Evolutionary conservation across 1,139 yeast species (phyloP).

Genomic region (Ogataea hybrid): DNA sequence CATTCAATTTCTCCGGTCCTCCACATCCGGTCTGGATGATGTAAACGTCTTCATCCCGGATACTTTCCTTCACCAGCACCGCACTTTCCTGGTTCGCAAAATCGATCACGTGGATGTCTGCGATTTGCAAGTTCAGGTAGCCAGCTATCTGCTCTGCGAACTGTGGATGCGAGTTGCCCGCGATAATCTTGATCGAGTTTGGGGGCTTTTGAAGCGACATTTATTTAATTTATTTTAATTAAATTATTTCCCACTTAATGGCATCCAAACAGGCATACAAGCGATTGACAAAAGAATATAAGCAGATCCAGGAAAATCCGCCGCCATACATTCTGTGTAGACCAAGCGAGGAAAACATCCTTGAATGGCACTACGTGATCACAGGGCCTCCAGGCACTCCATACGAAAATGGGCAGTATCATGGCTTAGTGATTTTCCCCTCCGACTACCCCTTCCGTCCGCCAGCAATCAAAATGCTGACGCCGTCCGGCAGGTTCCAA

Average conservation of each 20-base stretch:
- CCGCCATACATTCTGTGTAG: constrained; percentile 79
- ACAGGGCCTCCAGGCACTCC: constrained; percentile 83
- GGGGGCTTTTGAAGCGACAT: constrained; percentile 34
- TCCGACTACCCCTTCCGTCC: constrained; percentile 90
- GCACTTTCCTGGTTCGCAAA: constrained; percentile 73
- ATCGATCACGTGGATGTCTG: constrained; percentile 66
- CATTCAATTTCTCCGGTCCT: constrained; percentile 62
- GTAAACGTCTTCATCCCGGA: constrained; percentile 76
- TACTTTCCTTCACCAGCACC: constrained; percentile 70
- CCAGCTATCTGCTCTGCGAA: constrained; percentile 74
- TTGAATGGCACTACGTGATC: constrained; percentile 77
- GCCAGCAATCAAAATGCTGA: constrained; percentile 84
- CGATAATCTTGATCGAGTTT: constrained; percentile 73
- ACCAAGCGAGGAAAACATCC: constrained; percentile 75
- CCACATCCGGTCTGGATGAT: constrained; percentile 74
- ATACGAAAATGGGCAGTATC: constrained; percentile 83
- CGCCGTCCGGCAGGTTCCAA: constrained; percentile 78
- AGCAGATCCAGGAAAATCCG: constrained; percentile 67
- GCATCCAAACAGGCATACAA: constrained; percentile 41
- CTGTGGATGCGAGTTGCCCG: constrained; percentile 92
- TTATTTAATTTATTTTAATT: not conserved
- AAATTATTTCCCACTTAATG: constrained; percentile 23
- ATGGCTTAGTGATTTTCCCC: constrained; percentile 83
- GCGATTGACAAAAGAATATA: constrained; percentile 75
- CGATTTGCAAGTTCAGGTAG: constrained; percentile 57